A percentile compares a stretch with the other conserved stretches of the same genome.
Conservation (phyloP, 306 rosid species). For the Ammopiptanthus mongolicus region DNA sequence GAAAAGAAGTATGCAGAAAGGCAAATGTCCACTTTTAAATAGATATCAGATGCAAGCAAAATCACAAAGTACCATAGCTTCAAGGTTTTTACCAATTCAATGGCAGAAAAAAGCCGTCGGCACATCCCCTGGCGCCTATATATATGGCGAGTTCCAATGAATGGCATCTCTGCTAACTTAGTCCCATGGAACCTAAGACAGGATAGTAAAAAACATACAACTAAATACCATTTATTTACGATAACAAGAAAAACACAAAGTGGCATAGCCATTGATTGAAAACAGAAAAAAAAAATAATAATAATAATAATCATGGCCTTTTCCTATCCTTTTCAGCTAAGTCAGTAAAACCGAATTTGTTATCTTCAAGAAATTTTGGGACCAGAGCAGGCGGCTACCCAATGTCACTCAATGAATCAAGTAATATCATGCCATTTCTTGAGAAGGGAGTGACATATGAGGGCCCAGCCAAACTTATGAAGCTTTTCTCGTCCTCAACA, state of each 20-base stretch:
- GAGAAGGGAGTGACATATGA: background rate
- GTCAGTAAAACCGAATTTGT: background rate
- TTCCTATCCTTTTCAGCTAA: background rate
- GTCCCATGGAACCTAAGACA: conserved; percentile 87
- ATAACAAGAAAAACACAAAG: background rate
- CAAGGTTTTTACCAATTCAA: conserved; percentile 67
- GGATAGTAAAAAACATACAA: background rate
- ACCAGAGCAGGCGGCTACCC: background rate
- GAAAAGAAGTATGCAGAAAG: conserved; percentile 13
- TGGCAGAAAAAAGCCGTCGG: conserved; percentile 84
- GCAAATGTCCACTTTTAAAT: background rate
- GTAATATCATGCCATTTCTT: background rate
- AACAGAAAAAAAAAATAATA: background rate
- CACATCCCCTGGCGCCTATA: conserved; percentile 99
- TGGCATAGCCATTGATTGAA: background rate
- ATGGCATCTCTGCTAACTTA: conserved; percentile 95
- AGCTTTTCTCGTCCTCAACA: background rate
- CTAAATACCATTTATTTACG: background rate
- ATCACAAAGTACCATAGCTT: conserved; percentile 22
- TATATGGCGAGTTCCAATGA: conserved; percentile 91
- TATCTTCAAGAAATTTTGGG: background rate
- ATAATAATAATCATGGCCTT: background rate
- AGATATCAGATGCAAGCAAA: conserved; percentile 12
- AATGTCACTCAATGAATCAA: conserved; percentile 1
- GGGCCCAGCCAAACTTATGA: background rate